Evolutionary conservation across 208 protist species (phyloP).

Genomic region (Crithidia sp.): DNA sequence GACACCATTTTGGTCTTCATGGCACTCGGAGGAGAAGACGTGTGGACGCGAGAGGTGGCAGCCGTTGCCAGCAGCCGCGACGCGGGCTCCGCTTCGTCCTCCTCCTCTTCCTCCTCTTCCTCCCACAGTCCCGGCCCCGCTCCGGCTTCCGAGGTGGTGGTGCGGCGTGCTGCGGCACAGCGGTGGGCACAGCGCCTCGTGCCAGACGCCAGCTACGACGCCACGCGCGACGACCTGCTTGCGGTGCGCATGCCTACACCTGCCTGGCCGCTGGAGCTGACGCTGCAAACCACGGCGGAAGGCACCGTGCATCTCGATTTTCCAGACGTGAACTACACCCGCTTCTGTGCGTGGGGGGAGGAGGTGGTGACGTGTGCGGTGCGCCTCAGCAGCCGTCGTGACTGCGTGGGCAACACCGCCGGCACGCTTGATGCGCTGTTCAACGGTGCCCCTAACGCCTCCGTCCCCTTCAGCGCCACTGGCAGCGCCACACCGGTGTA

Average conservation of each 20-base stretch:
- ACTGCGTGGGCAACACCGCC: slow-evolving; percentile 54
- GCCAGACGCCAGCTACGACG: slow-evolving; percentile 24
- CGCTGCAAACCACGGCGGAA: slow-evolving; percentile 22
- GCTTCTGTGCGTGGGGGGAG: slow-evolving; percentile 21
- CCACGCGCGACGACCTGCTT: slow-evolving; percentile 28
- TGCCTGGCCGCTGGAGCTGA: slow-evolving; percentile 22
- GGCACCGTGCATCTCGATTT: slow-evolving; percentile 32
- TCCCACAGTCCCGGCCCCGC: not conserved
- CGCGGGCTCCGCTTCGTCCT: not conserved
- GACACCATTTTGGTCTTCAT: slow-evolving; percentile 29
- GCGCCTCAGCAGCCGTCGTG: slow-evolving; percentile 45
- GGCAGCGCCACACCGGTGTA: slow-evolving; percentile 49
- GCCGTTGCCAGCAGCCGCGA: too few relatives aligned
- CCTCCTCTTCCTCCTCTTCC: not conserved
- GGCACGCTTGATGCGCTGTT: slow-evolving; percentile 50
- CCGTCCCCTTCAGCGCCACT: slow-evolving; percentile 30
- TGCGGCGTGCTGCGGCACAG: slow-evolving; percentile 14
- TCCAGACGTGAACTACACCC: slow-evolving; percentile 28
- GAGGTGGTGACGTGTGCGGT: slow-evolving; percentile 34
- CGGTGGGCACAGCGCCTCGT: slow-evolving; percentile 25
- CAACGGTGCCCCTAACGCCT: slow-evolving; percentile 31
- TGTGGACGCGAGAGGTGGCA: slow-evolving; percentile 19
- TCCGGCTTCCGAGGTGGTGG: not conserved
- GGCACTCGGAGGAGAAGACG: slow-evolving; percentile 31
- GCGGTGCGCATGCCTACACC: slow-evolving; percentile 34